Base-by-base conservation (phyloP, 2,329 filamentous ascomycete genomes). In the Aspergillus piperis region DNA sequence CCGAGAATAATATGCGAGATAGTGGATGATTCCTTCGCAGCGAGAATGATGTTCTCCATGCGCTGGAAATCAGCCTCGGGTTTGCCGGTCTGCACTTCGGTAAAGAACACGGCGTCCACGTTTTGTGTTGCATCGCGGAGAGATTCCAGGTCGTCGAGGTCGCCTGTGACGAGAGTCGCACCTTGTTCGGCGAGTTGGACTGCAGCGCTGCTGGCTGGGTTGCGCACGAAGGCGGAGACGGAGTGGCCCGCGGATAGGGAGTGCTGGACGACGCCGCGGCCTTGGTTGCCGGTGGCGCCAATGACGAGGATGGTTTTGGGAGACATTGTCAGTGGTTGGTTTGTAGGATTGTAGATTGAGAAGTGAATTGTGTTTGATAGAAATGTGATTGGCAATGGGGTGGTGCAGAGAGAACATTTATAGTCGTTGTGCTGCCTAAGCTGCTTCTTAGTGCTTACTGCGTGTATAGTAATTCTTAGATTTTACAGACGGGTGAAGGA, bases 221-320 rank as follows among this genome's bases (percentile, higher is more conserved):
- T 30, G 13, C 25, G 49, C 30, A 38, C 49, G 27, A 23, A 52
- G 30, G 49, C 49, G 7, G 10, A 52, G n/a, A 52, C 49, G 8
- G 36, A 30, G 49, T 36, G 49, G 30, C 17, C 30, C 1, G 30
- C 49, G 17, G 49, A 30, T 6, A 52, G 27, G 38, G 30, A 52
- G 17, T 52, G 49, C 17, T 52, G 49, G 11, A 52, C 49, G 30
- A 52, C 49, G 49, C 49, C 49, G 27, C 49, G 49, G 30, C 49
- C 49, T 52, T 52, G 49, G 17, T 32, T 36, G 27, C 49, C 49
- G 17, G 49, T 52, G 27, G 49, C 49, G n/a, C 30, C 21, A 30
- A 30, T 23, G 8, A 52, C 32, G 30, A 52, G 49, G n/a, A 52
- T 30, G 11, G 10, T 52, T 30, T 52, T 52, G 15, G 27, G 49